These are phyloP conservation scores for Rhizopogon vulgaris DNA, from an alignment of 768 basidiomycete genomes.

Conservation along the genomic window DNA sequence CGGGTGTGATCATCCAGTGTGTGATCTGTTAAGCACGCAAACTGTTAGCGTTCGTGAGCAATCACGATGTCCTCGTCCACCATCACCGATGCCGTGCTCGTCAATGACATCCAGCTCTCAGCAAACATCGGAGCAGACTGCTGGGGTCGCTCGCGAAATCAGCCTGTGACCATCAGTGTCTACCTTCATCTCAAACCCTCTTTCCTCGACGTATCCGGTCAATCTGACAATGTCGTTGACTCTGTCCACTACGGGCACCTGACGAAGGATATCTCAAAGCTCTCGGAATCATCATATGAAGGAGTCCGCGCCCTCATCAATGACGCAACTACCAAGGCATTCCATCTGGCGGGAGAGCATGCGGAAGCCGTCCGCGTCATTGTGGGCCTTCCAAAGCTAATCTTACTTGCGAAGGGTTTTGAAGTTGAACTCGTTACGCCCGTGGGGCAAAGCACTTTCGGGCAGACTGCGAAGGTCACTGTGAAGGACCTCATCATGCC, in stretches of 20 bases:
- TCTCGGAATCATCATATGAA: conserved; percentile 19
- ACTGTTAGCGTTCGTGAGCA: too few relatives aligned
- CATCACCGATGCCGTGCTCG: conserved; percentile 37
- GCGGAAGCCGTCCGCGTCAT: conserved; percentile 36
- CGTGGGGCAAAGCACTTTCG: background rate
- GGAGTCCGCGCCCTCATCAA: conserved; percentile 27
- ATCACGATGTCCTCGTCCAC: background rate
- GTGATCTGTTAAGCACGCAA: too few relatives aligned
- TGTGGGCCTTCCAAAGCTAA: conserved; percentile 39
- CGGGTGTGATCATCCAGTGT: too few relatives aligned
- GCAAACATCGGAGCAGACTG: conserved; percentile 43
- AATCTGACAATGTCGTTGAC: conserved; percentile 45
- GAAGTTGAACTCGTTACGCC: conserved; percentile 31
- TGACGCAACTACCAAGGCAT: conserved; percentile 31
- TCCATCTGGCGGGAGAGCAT: conserved; percentile 31
- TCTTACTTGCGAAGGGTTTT: conserved; percentile 45
- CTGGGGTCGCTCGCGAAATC: conserved; percentile 41
- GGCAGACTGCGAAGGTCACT: conserved; percentile 22
- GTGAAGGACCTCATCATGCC: conserved; percentile 44
- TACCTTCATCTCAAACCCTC: conserved; percentile 33
- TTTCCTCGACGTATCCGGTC: conserved; percentile 39
- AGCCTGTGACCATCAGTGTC: conserved; percentile 48
- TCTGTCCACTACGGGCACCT: conserved; percentile 65
- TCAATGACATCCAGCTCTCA: conserved; percentile 36
- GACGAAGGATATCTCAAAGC: conserved; percentile 37